Evolutionary conservation across 2,329 filamentous ascomycete species (phyloP), one percentile per base, ranked within the genome.

Genomic region (Diaporthe sp.): DNA sequence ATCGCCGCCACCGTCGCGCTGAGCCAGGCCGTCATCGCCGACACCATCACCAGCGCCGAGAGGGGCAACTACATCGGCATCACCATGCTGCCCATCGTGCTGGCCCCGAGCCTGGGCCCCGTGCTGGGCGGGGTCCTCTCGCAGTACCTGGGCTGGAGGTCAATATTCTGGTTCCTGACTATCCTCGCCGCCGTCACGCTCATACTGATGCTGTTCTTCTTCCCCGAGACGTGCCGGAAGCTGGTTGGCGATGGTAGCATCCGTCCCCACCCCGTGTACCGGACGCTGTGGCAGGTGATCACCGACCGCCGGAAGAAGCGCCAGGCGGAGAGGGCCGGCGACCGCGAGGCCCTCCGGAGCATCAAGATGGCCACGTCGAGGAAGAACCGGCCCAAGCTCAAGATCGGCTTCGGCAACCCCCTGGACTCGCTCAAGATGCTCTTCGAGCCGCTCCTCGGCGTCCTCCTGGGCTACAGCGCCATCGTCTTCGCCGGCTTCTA

Each of bases 401-500:
- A 39, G 20, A 37, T 77, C 67, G 95, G 94, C 81, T 96, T 98
- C 83, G 91, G 97, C 77, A 96, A 98, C 84, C 98, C 98, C 83
- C 87, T 98, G 77, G 92, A 92, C 79, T 96, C 95, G 0, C 93
- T 97, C 20, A 91, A 92, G 1, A 95, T 97, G 0, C 90, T 95
- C 76, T 88, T 92, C 79, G 97, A 97, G 86, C 94, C 96, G 80
- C 94, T 98, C 84, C 90, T 98, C 63, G 85, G 84, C 2, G 78
- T 89, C 12, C 81, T 91, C 0, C 84, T 90, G 12, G 79, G 84
- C 28, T 85, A 84, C 63, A 85, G 84, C 70, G 84, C 84, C 63
- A 79, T 90, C 5, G 83, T 88, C 4, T 89, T 89, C 76, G 85
- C 87, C 0, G 87, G 87, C 7, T 89, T 89, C 79, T 89, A 89